These are phyloP conservation scores for Cutaneotrichosporon cavernicola DNA, from an alignment of 1,284 basidiomycete species.

Conservation along the genomic window DNA sequence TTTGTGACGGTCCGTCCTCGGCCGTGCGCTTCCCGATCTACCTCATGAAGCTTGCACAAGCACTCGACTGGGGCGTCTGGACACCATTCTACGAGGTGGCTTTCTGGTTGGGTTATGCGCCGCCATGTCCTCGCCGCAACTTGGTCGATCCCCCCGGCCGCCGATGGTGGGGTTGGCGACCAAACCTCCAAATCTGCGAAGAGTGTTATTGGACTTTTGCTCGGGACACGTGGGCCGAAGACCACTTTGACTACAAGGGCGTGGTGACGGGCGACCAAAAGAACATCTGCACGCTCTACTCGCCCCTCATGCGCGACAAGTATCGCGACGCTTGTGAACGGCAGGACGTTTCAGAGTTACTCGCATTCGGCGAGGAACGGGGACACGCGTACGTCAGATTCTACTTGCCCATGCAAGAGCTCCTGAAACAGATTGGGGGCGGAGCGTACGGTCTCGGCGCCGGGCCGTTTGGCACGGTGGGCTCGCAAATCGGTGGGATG, in stretches of 20 bases:
- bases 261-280: not conserved
- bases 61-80: slow-evolving; percentile 4
- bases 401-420: not conserved
- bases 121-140: not conserved
- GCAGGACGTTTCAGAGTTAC: not conserved
- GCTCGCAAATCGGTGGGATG: not conserved
- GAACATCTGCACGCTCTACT: slow-evolving; percentile 10
- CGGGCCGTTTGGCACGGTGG: not conserved
- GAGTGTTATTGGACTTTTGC: slow-evolving; percentile 10
- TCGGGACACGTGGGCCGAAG: not conserved
- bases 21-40: not conserved
- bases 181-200: slow-evolving; percentile 9
- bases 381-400: slow-evolving; percentile 2
- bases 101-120: not conserved
- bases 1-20: not conserved
- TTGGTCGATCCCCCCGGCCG: not conserved
- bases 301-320: slow-evolving; percentile 3
- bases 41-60: not conserved
- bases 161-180: slow-evolving; percentile 10
- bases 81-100: slow-evolving; percentile 4
- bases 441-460: not conserved
- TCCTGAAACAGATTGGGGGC: not conserved
- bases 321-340: not conserved
- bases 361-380: not conserved
- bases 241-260: not conserved